Evolutionary conservation across 257 asterid genomes (phyloP).

Genomic region (Salvia hispanica): DNA sequence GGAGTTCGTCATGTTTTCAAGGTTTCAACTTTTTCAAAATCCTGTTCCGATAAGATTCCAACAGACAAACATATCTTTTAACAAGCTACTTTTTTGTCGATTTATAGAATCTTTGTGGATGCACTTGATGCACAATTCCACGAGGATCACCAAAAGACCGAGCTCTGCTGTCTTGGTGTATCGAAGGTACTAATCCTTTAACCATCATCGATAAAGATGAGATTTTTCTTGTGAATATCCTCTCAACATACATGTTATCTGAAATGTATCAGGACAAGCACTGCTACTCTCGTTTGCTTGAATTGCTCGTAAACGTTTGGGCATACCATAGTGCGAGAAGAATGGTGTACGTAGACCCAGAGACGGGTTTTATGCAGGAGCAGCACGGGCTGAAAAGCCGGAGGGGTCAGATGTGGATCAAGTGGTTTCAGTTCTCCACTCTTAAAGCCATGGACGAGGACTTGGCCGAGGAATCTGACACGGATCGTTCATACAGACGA

Average conservation of each 20-base stretch:
- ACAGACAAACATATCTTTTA: not conserved
- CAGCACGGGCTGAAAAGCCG: conserved; percentile 61
- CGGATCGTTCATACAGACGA: conserved; percentile 53
- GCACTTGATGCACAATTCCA: conserved; percentile 66
- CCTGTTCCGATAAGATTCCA: not conserved
- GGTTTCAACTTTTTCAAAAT: conserved; percentile 43
- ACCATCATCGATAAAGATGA: too few species aligned
- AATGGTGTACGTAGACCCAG: conserved; percentile 72
- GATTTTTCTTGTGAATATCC: not conserved
- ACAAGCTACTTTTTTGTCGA: not conserved
- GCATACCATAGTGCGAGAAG: conserved; percentile 83
- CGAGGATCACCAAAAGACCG: conserved; percentile 62
- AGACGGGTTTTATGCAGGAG: conserved; percentile 66
- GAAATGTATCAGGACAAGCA: conserved; percentile 66
- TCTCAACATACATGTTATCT: not conserved
- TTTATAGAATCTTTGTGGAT: conserved; percentile 80
- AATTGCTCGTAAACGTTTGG: conserved; percentile 86
- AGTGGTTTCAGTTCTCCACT: conserved; percentile 73
- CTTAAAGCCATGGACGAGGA: conserved; percentile 89
- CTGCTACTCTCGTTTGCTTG: conserved; percentile 77
- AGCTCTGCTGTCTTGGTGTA: conserved; percentile 64
- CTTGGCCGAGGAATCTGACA: conserved; percentile 78
- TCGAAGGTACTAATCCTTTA: conserved; percentile 49
- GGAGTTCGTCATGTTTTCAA: conserved; percentile 91
- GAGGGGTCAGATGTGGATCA: conserved; percentile 83